Base-by-base conservation (phyloP, 1,139 yeast species). In the Pichia cactophila region DNA sequence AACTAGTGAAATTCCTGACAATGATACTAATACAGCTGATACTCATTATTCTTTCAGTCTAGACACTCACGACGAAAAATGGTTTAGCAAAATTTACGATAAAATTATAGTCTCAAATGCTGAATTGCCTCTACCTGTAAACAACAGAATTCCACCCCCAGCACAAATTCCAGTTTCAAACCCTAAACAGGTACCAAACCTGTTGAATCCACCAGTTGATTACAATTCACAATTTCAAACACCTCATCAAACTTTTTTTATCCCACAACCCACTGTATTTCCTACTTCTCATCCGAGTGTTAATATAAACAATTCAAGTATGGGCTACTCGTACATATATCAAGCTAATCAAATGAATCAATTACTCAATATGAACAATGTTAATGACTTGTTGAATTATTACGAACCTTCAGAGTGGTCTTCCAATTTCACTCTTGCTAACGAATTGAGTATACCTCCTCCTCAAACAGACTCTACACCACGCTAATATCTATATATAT, bases 1-100 rank as follows among this genome's bases (percentile, higher is more conserved):
- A 9, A 38, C 3, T 10, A 11, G 14, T 9, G 9, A 20, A 10
- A 16, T 35, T 35, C 5, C 4, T 9, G 23, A 23, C 12, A 23
- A 9, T 11, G 10, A 2, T 9, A 38, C 4, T 16, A 28, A 45
- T 33, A 12, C 10, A 26, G 8, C 41, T 12, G 35, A 33, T 33
- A 8, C 10, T 20, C 12, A 12, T 23, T 3, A 12, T 20, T 38
- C 23, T 9, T 9, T 10, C 17, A 39, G 41, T 33, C 12, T 33
- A 7, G 11, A 42, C 1, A 28, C 26, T 20, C 26, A 39, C 4
- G 47, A 45, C 33, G 44, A 45, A 41, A 45, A 17, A n/a, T 45
- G 47, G 47, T 35, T 45, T 6, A 17, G 4, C 14, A 45, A 41
- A 36, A 39, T 45, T 31, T 45, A 33, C 33, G 26, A 45, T 20